Evolutionary conservation across 2,329 filamentous ascomycete species (phyloP).

Genomic region (Didymella pinodella): DNA sequence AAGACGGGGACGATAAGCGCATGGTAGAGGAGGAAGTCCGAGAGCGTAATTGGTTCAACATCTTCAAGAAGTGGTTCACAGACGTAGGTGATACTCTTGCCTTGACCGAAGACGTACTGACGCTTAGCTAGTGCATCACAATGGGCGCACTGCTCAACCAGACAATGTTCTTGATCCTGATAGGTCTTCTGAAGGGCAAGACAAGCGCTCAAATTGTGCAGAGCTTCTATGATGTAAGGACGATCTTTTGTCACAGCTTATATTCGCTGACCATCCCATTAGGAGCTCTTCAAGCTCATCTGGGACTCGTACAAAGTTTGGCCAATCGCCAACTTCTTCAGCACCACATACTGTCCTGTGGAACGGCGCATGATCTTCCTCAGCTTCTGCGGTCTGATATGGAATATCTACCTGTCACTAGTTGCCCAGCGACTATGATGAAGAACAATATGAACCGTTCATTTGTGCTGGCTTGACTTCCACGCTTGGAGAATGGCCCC

Average conservation of each 20-base stretch:
- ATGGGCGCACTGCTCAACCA: conserved; percentile 72
- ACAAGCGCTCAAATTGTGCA: conserved; percentile 39
- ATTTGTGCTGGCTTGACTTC: conserved; percentile 29
- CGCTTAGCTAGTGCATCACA: conserved; percentile 59
- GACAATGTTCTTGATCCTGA: conserved; percentile 68
- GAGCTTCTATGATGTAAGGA: conserved; percentile 51
- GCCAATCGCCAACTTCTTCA: conserved; percentile 74
- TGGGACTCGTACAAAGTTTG: conserved; percentile 75
- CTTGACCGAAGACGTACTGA: conserved; percentile 11
- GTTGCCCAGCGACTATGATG: conserved; percentile 53
- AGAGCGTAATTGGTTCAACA: conserved; percentile 62
- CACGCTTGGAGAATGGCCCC: conserved; percentile 44
- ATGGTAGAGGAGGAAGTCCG: conserved; percentile 40
- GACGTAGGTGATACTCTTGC: conserved; percentile 53
- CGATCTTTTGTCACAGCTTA: conserved; percentile 47
- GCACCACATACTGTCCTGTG: conserved; percentile 74
- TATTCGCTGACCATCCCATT: conserved; percentile 1
- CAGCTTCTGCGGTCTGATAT: conserved; percentile 74
- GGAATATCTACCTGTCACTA: conserved; percentile 79
- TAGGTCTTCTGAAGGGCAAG: conserved; percentile 59
- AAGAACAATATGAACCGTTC: neutral
- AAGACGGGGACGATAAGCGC: conserved; percentile 40
- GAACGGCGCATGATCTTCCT: conserved; percentile 74
- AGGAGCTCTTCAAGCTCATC: conserved; percentile 48
- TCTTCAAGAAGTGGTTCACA: conserved; percentile 69